These are phyloP conservation scores for Venturia asperata DNA, from an alignment of 2,329 filamentous ascomycete species.

Conservation along the genomic window DNA sequence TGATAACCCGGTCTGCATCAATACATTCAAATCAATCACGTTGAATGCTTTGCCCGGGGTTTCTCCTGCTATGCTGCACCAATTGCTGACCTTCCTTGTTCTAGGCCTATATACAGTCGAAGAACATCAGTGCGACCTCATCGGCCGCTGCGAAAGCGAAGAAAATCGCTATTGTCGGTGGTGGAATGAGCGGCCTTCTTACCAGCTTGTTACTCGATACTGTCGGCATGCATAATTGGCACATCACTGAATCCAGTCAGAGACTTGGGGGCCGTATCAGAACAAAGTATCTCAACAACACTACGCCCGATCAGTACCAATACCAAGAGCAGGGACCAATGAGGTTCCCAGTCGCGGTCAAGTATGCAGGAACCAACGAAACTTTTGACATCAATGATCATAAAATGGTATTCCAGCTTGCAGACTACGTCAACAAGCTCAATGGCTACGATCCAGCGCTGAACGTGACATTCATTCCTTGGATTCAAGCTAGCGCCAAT, in stretches of 20 bases:
- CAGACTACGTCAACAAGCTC: constrained; percentile 51
- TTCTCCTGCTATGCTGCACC: not conserved
- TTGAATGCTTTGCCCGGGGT: not conserved
- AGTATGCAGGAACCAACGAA: constrained; percentile 46
- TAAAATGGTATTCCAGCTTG: constrained; percentile 58
- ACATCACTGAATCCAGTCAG: constrained; percentile 54
- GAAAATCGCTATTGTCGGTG: constrained; percentile 56
- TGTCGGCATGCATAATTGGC: constrained; percentile 53
- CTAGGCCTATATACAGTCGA: not conserved
- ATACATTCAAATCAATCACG: not conserved
- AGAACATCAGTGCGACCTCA: not conserved
- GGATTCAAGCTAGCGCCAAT: constrained; percentile 52
- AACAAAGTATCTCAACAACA: constrained; percentile 55
- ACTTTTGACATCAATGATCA: constrained; percentile 56
- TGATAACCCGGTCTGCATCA: too few species aligned
- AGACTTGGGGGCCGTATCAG: constrained; percentile 58
- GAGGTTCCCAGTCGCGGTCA: constrained; percentile 51
- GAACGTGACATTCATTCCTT: constrained; percentile 55
- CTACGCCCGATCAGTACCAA: constrained; percentile 53
- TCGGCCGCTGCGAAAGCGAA: constrained; percentile 47
- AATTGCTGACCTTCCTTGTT: not conserved
- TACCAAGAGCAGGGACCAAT: constrained; percentile 64
- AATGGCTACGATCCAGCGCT: constrained; percentile 46
- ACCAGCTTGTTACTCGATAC: constrained; percentile 44
- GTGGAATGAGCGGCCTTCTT: constrained; percentile 59